Evolutionary conservation across 805 yeast genomes (phyloP), one percentile per base, ranked within the genome.

Genomic region (Tetrapisispora namnaoensis): DNA sequence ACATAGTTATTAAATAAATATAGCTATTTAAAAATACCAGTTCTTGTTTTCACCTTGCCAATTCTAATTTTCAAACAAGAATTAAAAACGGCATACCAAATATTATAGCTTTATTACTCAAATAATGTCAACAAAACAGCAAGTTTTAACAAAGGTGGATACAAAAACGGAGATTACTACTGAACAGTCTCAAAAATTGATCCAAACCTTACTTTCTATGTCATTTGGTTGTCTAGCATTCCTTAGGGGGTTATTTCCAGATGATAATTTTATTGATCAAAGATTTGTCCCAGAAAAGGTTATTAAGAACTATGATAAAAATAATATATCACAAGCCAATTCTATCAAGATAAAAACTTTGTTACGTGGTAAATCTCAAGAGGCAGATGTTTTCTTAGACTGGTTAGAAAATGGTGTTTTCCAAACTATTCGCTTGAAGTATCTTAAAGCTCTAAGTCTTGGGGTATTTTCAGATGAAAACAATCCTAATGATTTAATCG

Each of bases 171-270:
- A 50, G 16, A 56, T 70, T 22, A 62, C 70, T 0, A 54, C 58
- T 2, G 71, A 66, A 34, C 74, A 72, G 51, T 72, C 78, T 27
- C 75, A 72, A 47, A 71, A 70, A 53, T 59, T 76, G 47, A 65
- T 78, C 7, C 72, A 76, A 46, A 70, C 79, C 1, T 68, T 78
- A 62, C 53, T 79, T 17, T 61, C 70, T 0, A 76, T 77, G 71
- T 71, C 82, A 0, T 67, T 80, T 53, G 80, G 83, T 1, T 78
- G 83, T 55, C 64, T 80, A 27, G 73, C 81, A 1, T 80, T 71
- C 54, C 61, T 80, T 16, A 67, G 85, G 50, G 80, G 81, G 1
- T 62, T 80, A 20, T 80, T 80, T 51, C 76, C 77, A 8, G 83
- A 80, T 51, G 75, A 71, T 13, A 70, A 68, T 55, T 80, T 76